Evolutionary conservation across 345 rosid species (phyloP).

Genomic region (Cardamine resedifolia): DNA sequence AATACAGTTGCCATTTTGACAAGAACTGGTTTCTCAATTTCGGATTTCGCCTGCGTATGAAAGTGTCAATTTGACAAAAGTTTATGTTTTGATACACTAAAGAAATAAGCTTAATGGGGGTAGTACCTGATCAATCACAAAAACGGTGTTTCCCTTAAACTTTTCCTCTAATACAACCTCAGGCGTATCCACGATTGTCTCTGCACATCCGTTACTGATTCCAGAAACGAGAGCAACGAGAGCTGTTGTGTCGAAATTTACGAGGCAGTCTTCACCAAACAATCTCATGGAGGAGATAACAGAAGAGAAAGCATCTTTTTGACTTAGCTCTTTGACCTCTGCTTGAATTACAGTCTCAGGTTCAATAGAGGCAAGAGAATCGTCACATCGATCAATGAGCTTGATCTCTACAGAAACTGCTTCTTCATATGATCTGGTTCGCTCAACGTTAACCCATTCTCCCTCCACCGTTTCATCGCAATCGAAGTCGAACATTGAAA

Average conservation of each 20-base stretch:
- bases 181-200: slow-evolving; percentile 48
- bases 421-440: slow-evolving; percentile 42
- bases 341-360: slow-evolving; percentile 24
- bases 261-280: slow-evolving; percentile 37
- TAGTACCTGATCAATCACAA: slow-evolving; percentile 73
- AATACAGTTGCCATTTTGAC: slow-evolving; percentile 42
- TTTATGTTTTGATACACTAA: neutral
- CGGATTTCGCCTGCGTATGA: slow-evolving; percentile 58
- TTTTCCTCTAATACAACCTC: slow-evolving; percentile 50
- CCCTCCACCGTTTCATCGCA: slow-evolving; percentile 53
- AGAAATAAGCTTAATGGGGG: neutral
- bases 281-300: slow-evolving; percentile 49
- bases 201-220: slow-evolving; percentile 74
- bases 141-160: slow-evolving; percentile 79
- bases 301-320: slow-evolving; percentile 39
- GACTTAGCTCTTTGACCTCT: slow-evolving; percentile 25
- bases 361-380: slow-evolving; percentile 16
- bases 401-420: slow-evolving; percentile 61
- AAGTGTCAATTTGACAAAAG: neutral
- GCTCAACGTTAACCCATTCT: slow-evolving; percentile 67
- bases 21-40: slow-evolving; percentile 57
- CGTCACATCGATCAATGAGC: slow-evolving; percentile 38
- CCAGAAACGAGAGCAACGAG: slow-evolving; percentile 86
- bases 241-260: slow-evolving; percentile 86
- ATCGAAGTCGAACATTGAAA: slow-evolving; percentile 38